phyloP scores from a whole-genome alignment of 345 rosid species.

The Clausena lansium region DNA sequence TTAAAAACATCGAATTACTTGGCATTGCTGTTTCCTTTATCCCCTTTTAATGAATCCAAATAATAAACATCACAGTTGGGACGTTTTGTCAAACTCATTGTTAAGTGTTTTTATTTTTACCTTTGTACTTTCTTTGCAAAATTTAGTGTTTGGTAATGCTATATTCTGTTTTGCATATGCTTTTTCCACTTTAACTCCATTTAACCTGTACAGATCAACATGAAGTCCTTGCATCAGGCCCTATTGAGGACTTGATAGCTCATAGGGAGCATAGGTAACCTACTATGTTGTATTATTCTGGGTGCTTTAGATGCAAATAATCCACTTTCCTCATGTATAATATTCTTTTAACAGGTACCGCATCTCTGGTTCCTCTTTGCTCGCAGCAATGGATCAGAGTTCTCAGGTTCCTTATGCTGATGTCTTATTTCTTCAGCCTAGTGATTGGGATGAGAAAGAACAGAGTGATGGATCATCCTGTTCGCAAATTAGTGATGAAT shows the following conservation, averaged over 20 bases:
- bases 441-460: slow-evolving; percentile 62
- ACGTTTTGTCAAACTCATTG: not conserved
- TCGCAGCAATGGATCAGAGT: slow-evolving; percentile 98
- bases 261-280: slow-evolving; percentile 96
- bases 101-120: not conserved
- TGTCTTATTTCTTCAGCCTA: slow-evolving; percentile 51
- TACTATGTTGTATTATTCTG: slow-evolving; percentile 8
- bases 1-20: not conserved
- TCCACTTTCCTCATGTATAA: slow-evolving; percentile 20
- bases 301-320: not conserved
- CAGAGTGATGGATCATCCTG: slow-evolving; percentile 54
- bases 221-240: slow-evolving; percentile 99
- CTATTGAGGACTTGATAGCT: slow-evolving; percentile 96
- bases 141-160: not conserved
- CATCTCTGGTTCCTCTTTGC: slow-evolving; percentile 92
- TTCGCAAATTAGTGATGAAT: slow-evolving; percentile 61
- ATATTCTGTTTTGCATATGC: not conserved
- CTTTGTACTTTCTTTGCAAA: not conserved
- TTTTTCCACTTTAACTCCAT: not conserved
- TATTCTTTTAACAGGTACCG: slow-evolving; percentile 69
- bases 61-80: not conserved
- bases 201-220: slow-evolving; percentile 65
- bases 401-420: slow-evolving; percentile 80
- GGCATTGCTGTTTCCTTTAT: not conserved
- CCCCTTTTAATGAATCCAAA: not conserved